Evolutionary conservation across 495 filamentous ascomycete genomes (phyloP).

Genomic region (Talaromyces borbonicus): DNA sequence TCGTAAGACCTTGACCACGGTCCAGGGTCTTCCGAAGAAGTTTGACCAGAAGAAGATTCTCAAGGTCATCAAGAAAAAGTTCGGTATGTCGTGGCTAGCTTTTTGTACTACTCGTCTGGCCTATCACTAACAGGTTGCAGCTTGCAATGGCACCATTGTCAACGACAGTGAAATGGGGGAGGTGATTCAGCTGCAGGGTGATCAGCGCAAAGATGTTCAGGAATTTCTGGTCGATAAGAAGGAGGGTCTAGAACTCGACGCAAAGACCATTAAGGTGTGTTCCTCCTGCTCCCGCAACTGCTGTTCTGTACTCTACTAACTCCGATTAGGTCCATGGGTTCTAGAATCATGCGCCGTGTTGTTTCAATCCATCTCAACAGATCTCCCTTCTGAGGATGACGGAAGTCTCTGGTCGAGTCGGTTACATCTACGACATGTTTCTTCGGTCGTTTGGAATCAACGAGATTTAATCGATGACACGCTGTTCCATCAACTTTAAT

Average conservation of each 20-base stretch:
- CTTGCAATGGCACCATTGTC: conserved; percentile 99
- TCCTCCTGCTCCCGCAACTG: background rate
- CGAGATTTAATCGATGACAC: no score
- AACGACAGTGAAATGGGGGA: conserved; percentile 95
- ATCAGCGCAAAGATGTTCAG: conserved; percentile 97
- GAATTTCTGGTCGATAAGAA: conserved; percentile 95
- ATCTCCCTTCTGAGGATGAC: conserved; percentile 21
- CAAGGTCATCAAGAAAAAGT: conserved; percentile 99
- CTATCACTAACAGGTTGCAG: conserved; percentile 34
- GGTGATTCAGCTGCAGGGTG: conserved; percentile 98
- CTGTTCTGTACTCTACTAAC: conserved; percentile 6
- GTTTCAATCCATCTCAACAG: conserved; percentile 36
- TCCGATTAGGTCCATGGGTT: conserved; percentile 44
- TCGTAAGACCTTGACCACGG: conserved; percentile 99
- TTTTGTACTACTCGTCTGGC: conserved; percentile 1
- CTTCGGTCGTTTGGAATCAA: no score
- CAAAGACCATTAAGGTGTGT: conserved; percentile 91
- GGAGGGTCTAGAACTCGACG: conserved; percentile 80
- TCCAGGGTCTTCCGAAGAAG: conserved; percentile 95
- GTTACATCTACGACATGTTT: background rate
- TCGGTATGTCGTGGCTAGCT: conserved; percentile 52
- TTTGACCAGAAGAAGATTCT: conserved; percentile 99
- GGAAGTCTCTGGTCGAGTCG: background rate
- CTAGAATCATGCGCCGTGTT: conserved; percentile 35
- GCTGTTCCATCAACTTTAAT: no score